Evolutionary conservation across 768 basidiomycete genomes (phyloP), one percentile per base, ranked within the genome.

Genomic region (Leccinum uliginosum): DNA sequence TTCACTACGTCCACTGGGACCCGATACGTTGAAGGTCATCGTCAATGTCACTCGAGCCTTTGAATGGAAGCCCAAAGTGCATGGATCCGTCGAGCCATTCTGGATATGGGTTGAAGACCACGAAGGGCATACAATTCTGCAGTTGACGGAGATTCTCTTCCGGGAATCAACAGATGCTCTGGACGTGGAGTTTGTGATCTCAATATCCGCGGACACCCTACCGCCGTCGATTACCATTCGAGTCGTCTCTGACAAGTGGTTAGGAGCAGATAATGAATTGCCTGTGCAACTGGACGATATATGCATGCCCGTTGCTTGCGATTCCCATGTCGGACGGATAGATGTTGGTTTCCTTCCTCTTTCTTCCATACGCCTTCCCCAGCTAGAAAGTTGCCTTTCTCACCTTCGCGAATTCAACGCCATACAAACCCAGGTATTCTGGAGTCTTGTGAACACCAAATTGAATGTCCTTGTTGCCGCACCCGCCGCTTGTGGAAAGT

Each of bases 21-120:
- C 84, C 53, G 91, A 96, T 69, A 80, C 97, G 32, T 81, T 99
- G 32, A 88, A 85, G 65, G 81, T 99, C 34, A 76, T 76, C 1
- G 78, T 92, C 50, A 78, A 75, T 1, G 77, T 94, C 30, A 73
- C 74, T 15, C 83, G 84, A 24, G 73, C 79, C 7, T 99, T 98
- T 71, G 80, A 80, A 14, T 98, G 97, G 96, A 88, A 78, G 62
- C 64, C 75, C 24, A 89, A 83, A 68, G 63, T 86, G 3, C 94
- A 97, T 63, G 89, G 88, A 0, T 76, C 74, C 11, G 75, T 77
- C 2, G 93, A 98, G 70, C 88, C 92, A 2, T 98, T 98, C 73
- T 98, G 92, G 87, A 71, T 99, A 29, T 98, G 97, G 97, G 75
- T 97, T 3, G 94, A 98, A 73, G 93, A 95, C 65, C 79, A 86